Evolutionary conservation across 1,139 yeast genomes (phyloP).

Genomic region (Hemisphaericaspora lyxosophila): DNA sequence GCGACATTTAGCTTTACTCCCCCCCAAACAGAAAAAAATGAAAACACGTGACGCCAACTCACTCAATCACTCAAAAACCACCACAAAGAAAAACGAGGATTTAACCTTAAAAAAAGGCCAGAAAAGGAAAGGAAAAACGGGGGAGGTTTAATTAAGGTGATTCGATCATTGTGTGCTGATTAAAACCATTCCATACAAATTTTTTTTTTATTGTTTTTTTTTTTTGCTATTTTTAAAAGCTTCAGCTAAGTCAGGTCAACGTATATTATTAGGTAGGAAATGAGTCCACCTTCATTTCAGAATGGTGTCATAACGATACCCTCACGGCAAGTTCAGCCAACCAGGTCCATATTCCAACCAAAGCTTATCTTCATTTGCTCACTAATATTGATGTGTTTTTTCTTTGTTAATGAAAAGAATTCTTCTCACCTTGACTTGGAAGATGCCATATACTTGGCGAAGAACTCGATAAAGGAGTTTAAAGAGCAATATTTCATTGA

Average conservation of each 20-base stretch:
- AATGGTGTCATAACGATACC: neutral
- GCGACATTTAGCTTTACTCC: no score
- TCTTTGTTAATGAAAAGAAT: conserved; percentile 5
- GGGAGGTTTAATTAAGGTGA: no score
- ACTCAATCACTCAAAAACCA: no score
- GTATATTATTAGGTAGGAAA: neutral
- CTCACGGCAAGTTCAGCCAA: neutral
- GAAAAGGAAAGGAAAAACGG: no score
- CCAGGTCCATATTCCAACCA: conserved; percentile 15
- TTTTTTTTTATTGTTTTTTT: no score
- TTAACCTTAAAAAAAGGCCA: no score
- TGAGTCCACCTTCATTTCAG: neutral
- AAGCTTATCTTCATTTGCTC: conserved; percentile 16
- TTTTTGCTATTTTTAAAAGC: neutral
- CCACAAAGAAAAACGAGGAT: no score
- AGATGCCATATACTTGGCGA: conserved; percentile 29
- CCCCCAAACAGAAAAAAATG: no score
- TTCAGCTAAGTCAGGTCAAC: neutral
- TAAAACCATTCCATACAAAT: no score
- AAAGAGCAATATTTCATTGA: conserved; percentile 17
- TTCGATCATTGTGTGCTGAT: no score
- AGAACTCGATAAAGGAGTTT: conserved; percentile 27
- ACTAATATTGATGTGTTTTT: conserved; percentile 9
- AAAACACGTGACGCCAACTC: no score
- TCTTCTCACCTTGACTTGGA: conserved; percentile 18